phyloP scores from a whole-genome alignment of 768 basidiomycete genomes.

The Nidularia pulvinata region DNA sequence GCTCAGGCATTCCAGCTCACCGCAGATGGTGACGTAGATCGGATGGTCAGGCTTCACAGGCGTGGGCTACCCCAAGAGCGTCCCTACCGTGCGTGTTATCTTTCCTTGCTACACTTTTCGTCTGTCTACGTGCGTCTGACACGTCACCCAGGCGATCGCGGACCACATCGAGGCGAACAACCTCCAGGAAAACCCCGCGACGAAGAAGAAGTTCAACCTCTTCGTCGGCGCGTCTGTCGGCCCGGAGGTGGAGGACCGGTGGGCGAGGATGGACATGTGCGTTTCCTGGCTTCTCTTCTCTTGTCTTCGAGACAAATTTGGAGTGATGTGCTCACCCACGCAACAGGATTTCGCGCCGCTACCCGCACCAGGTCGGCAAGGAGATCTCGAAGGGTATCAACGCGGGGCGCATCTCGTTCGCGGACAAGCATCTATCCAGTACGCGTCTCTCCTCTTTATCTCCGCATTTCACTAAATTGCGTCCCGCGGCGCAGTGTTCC shows the following conservation, averaged over 20 bases:
- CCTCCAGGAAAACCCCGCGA: slow-evolving; percentile 37
- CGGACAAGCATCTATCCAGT: slow-evolving; percentile 50
- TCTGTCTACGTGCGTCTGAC: background rate
- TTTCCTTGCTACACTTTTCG: background rate
- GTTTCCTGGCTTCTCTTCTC: slow-evolving; percentile 4
- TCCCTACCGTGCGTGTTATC: slow-evolving; percentile 32
- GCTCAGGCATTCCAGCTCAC: background rate
- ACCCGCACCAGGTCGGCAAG: slow-evolving; percentile 50
- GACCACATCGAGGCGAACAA: slow-evolving; percentile 40
- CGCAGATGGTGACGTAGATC: slow-evolving; percentile 24
- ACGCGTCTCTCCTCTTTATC: slow-evolving; percentile 3
- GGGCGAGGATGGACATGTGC: slow-evolving; percentile 46
- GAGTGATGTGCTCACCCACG: background rate
- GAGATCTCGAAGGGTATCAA: slow-evolving; percentile 49
- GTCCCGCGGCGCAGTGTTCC: slow-evolving; percentile 33
- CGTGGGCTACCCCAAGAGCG: slow-evolving; percentile 46
- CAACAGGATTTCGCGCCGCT: slow-evolving; percentile 31
- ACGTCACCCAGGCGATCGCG: slow-evolving; percentile 35
- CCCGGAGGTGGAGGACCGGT: slow-evolving; percentile 48
- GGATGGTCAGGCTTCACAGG: slow-evolving; percentile 53
- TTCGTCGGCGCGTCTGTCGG: slow-evolving; percentile 48
- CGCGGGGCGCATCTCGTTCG: slow-evolving; percentile 41
- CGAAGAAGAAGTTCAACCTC: slow-evolving; percentile 45
- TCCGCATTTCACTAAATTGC: background rate
- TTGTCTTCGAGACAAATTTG: background rate